Percentiles rank a stretch among this genome's conserved stretches.
Conservation (phyloP, 2,329 filamentous ascomycete genomes). For the Ceratocystis cacaofunesta region DNA sequence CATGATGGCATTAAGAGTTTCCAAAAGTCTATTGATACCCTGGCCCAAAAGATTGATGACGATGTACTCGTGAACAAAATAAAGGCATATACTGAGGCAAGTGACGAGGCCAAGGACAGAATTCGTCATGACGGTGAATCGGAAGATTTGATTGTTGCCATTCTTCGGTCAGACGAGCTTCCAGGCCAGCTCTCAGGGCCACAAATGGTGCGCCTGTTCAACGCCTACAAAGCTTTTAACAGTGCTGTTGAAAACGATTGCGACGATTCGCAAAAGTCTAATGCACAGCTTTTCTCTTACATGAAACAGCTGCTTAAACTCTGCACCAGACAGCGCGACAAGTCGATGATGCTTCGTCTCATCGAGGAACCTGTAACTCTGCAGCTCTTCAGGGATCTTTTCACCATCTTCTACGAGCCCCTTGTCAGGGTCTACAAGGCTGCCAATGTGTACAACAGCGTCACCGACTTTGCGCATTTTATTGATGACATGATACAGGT, state of each 20-base stretch:
- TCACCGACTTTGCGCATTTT: constrained; percentile 90
- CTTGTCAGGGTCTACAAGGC: constrained; percentile 96
- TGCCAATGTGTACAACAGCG: constrained; percentile 92
- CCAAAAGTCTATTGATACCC: constrained; percentile 69
- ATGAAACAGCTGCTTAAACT: constrained; percentile 91
- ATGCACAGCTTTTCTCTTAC: constrained; percentile 82
- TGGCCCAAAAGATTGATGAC: constrained; percentile 68
- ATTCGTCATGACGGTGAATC: constrained; percentile 58
- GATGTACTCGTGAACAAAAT: constrained; percentile 66
- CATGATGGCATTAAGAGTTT: constrained; percentile 79
- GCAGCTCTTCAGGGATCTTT: constrained; percentile 88
- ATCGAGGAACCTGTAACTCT: constrained; percentile 96
- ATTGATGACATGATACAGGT: constrained; percentile 83
- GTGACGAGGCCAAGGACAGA: constrained; percentile 57
- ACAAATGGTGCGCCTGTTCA: constrained; percentile 76
- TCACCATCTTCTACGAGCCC: constrained; percentile 97
- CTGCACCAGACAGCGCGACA: constrained; percentile 79
- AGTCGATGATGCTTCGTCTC: constrained; percentile 89
- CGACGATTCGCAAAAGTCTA: constrained; percentile 80
- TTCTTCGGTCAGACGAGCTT: constrained; percentile 58
- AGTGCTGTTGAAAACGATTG: constrained; percentile 71
- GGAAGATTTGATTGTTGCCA: constrained; percentile 69
- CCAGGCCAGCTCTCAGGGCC: constrained; percentile 56
- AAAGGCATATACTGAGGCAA: constrained; percentile 59
- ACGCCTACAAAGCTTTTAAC: constrained; percentile 93